Base-by-base conservation (phyloP, 768 basidiomycete species). In the Boletales sp. region DNA sequence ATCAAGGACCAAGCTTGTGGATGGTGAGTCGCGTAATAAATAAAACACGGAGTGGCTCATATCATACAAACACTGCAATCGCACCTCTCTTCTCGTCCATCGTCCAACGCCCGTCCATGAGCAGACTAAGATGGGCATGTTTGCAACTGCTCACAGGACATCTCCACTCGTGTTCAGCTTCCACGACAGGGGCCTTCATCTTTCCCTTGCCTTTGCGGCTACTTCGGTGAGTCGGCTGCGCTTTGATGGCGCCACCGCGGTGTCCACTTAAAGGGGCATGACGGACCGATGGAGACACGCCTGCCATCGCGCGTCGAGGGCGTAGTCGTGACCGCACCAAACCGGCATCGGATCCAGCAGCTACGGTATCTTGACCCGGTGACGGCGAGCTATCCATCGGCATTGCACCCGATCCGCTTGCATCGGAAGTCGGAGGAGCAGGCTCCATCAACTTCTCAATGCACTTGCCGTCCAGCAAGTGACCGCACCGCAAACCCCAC, bases 381-480 rank as follows among this genome's bases (percentile, higher is more conserved):
- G 47, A 39, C 8, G 47, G 47, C 4, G 45, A 12, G 15, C 21
- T 29, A 30, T 46, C 41, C 32, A 13, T 41, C 14, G 37, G 32
- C 1, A 54, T 60, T n/a, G 49, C 12, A 10, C 46, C 50, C 41
- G 52, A 43, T 52, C 50, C 60, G 34, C 24, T 7, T 38, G 42
- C 17, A 10, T 51, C 49, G 36, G 51, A 21, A 48, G 37, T 44
- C 10, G 51, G 40, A 38, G 54, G 58, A 34, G 35, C 43, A 2
- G 81, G 85, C 32, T 70, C 66, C 62, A 83, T 81, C 43, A 90
- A 56, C 54, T 76, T 72, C 52, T 76, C 75, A 2, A 85, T 66
- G 56, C 88, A 91, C 63, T 84, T 87, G 43, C 86, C 89, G 55
- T 90, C 88, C 0, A 90, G 74, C 57, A 91, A 65, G 61, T 91